Percentiles rank a stretch among this genome's conserved stretches.
Evolutionary conservation across 2,329 filamentous ascomycete species (phyloP).

Genomic region (Xylaria sp.): DNA sequence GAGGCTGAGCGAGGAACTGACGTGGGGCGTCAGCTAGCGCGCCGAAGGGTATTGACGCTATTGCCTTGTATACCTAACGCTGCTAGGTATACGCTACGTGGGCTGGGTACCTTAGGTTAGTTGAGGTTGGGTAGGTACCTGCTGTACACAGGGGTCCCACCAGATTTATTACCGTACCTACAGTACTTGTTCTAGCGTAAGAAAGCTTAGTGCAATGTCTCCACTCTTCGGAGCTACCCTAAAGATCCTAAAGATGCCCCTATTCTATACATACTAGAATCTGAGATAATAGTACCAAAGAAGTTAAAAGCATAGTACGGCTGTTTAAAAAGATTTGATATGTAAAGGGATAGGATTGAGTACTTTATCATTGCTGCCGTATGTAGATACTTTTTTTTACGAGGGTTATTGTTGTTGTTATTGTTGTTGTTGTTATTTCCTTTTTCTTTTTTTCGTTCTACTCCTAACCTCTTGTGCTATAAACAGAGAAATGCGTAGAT

Average conservation of each 20-base stretch:
- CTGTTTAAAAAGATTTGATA: too few species aligned
- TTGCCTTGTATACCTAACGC: background rate
- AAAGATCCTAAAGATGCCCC: slow-evolving; percentile 29
- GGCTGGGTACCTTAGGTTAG: background rate
- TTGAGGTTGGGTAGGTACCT: background rate
- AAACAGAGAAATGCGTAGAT: background rate
- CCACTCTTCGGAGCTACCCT: background rate
- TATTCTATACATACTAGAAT: background rate
- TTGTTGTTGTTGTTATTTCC: background rate
- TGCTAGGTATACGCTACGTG: background rate
- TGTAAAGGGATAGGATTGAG: too few species aligned
- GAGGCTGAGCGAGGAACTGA: slow-evolving; percentile 32
- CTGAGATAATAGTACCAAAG: background rate
- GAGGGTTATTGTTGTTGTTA: background rate
- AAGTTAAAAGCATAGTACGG: background rate
- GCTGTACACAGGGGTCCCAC: background rate
- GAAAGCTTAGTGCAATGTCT: background rate
- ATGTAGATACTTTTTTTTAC: too few species aligned
- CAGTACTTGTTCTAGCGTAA: too few species aligned
- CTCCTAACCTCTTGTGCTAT: background rate
- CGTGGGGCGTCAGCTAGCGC: slow-evolving; percentile 25
- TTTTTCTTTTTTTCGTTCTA: background rate
- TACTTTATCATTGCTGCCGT: background rate
- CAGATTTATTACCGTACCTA: background rate
- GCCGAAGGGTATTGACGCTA: background rate